Evolutionary conservation across 306 rosid species (phyloP).

Genomic region (Pterocarpus macrocarpus): DNA sequence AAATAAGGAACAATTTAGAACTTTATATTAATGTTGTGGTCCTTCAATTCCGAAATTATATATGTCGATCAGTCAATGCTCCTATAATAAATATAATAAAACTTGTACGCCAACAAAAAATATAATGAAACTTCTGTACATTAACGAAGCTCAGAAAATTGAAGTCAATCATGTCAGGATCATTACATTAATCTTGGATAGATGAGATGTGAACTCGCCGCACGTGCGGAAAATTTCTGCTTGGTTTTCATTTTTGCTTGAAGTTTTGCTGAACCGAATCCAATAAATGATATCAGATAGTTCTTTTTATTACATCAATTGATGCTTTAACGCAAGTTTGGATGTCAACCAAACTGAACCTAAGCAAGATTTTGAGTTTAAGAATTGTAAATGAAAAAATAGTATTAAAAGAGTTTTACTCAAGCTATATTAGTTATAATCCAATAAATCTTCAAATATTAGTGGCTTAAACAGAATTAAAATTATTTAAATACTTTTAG

Average conservation of each 20-base stretch:
- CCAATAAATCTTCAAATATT: too few species aligned
- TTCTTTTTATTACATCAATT: background rate
- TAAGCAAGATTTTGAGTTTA: too few species aligned
- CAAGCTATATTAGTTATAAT: too few species aligned
- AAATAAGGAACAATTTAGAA: background rate
- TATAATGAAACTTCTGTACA: slow-evolving; percentile 31
- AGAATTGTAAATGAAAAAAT: too few species aligned
- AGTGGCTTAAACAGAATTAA: too few species aligned
- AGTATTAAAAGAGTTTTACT: too few species aligned
- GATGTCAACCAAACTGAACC: background rate
- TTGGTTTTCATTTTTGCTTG: slow-evolving; percentile 4
- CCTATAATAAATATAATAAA: slow-evolving; percentile 22
- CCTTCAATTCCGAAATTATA: slow-evolving; percentile 41
- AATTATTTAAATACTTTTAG: too few species aligned
- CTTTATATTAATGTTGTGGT: slow-evolving; percentile 43
- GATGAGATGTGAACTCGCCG: slow-evolving; percentile 33
- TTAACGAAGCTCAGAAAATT: slow-evolving; percentile 18
- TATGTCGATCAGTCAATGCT: slow-evolving; percentile 36
- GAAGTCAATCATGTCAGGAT: slow-evolving; percentile 40
- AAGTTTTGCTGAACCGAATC: background rate
- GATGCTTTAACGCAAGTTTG: background rate
- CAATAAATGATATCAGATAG: background rate
- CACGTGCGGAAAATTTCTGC: slow-evolving; percentile 39
- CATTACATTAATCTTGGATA: slow-evolving; percentile 25
- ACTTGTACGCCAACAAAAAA: background rate